A percentile compares a stretch with the other conserved stretches of the same genome.
phyloP scores from a whole-genome alignment of 495 filamentous ascomycete genomes.

The Hyaloscypha bicolor region DNA sequence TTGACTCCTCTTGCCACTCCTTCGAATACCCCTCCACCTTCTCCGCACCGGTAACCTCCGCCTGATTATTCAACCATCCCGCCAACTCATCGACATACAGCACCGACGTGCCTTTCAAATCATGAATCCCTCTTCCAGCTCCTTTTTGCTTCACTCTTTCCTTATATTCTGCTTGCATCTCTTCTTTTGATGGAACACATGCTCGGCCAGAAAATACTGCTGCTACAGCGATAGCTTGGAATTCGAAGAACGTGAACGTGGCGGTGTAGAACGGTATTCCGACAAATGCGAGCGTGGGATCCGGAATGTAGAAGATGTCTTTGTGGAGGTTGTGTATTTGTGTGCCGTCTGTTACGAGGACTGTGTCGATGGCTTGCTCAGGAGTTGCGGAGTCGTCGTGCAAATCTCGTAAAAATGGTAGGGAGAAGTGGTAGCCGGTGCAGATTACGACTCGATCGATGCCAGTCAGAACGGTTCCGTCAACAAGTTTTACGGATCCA shows the following conservation, averaged over 20 bases:
- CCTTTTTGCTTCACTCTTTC: constrained; percentile 47
- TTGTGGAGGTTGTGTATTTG: constrained; percentile 67
- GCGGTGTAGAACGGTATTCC: constrained; percentile 36
- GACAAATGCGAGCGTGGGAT: constrained; percentile 39
- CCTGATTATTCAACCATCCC: constrained; percentile 53
- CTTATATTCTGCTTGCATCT: constrained; percentile 57
- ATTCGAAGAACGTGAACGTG: constrained; percentile 44
- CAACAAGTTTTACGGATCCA: constrained; percentile 47
- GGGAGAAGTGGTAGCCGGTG: constrained; percentile 56
- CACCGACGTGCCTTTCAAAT: constrained; percentile 53
- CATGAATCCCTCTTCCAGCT: constrained; percentile 55
- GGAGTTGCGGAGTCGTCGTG: constrained; percentile 38
- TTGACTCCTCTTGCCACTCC: constrained; percentile 37
- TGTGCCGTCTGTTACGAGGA: constrained; percentile 63
- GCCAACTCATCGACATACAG: constrained; percentile 57
- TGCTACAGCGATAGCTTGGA: constrained; percentile 42
- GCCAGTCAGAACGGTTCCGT: constrained; percentile 47
- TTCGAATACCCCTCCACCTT: constrained; percentile 48
- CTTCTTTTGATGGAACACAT: constrained; percentile 45
- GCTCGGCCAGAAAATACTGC: constrained; percentile 57
- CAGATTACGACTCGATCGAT: constrained; percentile 60
- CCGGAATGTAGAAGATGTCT: constrained; percentile 57
- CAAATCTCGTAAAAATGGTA: constrained; percentile 55
- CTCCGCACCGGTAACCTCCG: constrained; percentile 34
- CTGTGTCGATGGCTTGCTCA: constrained; percentile 45